Percentiles rank a stretch among this genome's conserved stretches.
These are phyloP conservation scores for Physaria fendleri DNA, from an alignment of 345 rosid genomes.

Conservation along the genomic window DNA sequence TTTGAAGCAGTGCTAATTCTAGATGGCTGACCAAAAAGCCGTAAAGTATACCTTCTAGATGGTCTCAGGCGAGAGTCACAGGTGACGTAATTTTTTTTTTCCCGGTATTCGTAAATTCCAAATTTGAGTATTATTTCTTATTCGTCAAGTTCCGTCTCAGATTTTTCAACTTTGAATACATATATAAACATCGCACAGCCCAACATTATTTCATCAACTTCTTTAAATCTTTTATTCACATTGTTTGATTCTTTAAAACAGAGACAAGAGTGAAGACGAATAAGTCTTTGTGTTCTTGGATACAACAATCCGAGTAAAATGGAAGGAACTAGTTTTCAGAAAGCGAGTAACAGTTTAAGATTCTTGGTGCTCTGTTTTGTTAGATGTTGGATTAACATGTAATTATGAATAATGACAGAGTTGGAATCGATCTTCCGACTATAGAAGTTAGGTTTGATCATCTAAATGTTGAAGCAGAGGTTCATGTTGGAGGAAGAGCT, in stretches of 20 bases:
- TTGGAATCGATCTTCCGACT: constrained; percentile 77
- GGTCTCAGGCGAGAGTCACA: constrained; percentile 9
- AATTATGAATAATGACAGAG: constrained; percentile 37
- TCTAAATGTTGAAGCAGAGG: constrained; percentile 52
- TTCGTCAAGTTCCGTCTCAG: constrained; percentile 23
- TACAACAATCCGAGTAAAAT: constrained; percentile 7
- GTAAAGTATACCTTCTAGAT: too few relatives aligned
- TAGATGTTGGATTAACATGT: neutral
- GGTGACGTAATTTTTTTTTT: constrained; percentile 7
- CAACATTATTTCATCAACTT: constrained; percentile 3
- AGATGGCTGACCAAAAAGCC: too few relatives aligned
- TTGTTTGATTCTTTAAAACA: neutral
- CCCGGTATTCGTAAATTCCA: neutral
- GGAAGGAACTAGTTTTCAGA: constrained; percentile 36
- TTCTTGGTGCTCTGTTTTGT: constrained; percentile 10
- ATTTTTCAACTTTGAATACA: constrained; percentile 15
- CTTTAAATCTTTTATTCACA: neutral
- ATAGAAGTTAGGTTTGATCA: constrained; percentile 86
- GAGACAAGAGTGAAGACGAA: neutral
- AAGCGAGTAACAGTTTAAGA: constrained; percentile 37
- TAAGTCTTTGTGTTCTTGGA: constrained; percentile 5
- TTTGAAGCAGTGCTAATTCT: constrained; percentile 1
- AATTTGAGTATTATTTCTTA: neutral
- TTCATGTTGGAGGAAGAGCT: constrained; percentile 59
- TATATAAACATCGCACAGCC: constrained; percentile 4